phyloP scores from a whole-genome alignment of 129 eudicot species.

The Mikania micrantha region DNA sequence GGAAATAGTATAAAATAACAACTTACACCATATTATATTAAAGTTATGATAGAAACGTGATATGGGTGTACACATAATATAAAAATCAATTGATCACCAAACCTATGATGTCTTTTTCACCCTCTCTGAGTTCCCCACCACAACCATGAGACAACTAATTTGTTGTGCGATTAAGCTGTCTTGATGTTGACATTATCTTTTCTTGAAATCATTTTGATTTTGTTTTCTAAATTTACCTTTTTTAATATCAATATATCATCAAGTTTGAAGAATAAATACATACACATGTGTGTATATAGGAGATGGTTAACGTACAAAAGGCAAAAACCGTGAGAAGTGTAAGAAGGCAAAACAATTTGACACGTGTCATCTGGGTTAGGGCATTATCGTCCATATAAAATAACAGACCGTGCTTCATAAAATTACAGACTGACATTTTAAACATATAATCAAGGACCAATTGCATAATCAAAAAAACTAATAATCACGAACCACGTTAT shows the following conservation, averaged over 20 bases:
- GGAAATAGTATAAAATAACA: neutral
- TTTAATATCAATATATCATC: neutral
- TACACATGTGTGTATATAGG: too few relatives aligned
- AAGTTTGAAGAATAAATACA: neutral
- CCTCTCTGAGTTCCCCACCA: conserved; percentile 24
- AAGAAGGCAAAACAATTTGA: too few relatives aligned
- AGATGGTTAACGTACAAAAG: too few relatives aligned
- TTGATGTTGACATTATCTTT: conserved; percentile 23
- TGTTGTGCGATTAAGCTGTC: conserved; percentile 29
- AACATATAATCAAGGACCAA: too few relatives aligned
- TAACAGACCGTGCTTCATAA: too few relatives aligned
- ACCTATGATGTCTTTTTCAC: conserved; percentile 16
- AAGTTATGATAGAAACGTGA: neutral
- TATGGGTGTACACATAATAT: neutral
- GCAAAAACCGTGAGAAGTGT: too few relatives aligned
- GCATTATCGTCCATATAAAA: too few relatives aligned
- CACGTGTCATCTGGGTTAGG: too few relatives aligned
- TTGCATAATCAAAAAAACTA: too few relatives aligned
- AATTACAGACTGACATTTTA: too few relatives aligned
- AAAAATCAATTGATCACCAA: conserved; percentile 20
- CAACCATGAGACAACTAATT: conserved; percentile 17
- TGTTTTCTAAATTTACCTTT: neutral
- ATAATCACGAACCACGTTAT: too few relatives aligned
- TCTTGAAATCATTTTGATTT: neutral
- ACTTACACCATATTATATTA: neutral